Evolutionary conservation across 176 grass and related monocot species (phyloP), one percentile per base, ranked within the genome.

Genomic region (Aegilops tauschii): DNA sequence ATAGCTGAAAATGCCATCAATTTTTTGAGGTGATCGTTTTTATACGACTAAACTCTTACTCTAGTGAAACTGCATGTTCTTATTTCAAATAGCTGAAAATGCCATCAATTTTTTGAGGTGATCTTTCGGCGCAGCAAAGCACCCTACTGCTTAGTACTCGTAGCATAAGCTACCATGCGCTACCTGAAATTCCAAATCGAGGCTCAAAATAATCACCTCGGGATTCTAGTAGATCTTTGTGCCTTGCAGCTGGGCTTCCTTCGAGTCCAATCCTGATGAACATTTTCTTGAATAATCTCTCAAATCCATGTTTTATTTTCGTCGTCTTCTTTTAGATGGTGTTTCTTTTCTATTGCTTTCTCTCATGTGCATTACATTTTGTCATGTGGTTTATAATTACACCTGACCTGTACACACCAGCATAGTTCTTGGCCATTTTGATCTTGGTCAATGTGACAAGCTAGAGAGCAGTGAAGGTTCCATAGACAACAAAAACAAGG

Each of bases 401-500:
- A 44, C 10, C 12, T 2, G 12, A 75, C 6, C 50, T 5, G 47
- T 52, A 52, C 25, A 76, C 44, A 75, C 12, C 13, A 30, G 5
- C 42, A 75, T 47, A 47, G 44, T 47, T 44, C 42, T 44, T 47
- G 44, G 18, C 39, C 3, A 21, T 25, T 56, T 71, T 9, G 40
- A 12, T 31, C 54, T 28, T 50, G 18, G 70, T 84, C 45, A 84
- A 3, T 79, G 47, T 35, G 58, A 25, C 49, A 65, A 65, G 30
- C 23, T 61, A 65, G 44, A 95, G 27, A 6, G 89, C 90, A 73
- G 58, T 69, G 3, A 86, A 77, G 28, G 87, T 64, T 82, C 96
- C 96, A 77, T 91, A 84, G 21, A 58, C 70, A 2, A 92, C 93
- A 67, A 98, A 98, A 61, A 32, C 82, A 13, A 91, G 73, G 32